A percentile compares a stretch with the other conserved stretches of the same genome.
Conservation (phyloP, 2,329 filamentous ascomycete species). For the Aureobasidium leucospermi region DNA sequence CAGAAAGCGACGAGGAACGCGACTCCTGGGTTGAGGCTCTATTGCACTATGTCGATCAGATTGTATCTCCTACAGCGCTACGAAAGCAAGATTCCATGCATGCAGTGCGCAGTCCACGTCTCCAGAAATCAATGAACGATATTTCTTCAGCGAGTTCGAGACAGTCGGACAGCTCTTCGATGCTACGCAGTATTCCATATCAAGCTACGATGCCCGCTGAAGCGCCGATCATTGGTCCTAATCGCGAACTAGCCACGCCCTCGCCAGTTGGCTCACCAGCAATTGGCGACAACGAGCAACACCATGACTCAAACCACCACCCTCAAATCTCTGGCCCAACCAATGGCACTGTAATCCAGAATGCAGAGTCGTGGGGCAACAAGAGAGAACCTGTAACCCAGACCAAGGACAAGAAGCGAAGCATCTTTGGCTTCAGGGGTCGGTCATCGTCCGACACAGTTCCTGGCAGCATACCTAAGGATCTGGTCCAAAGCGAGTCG, state of each 20-base stretch:
- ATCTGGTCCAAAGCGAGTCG: constrained; percentile 17
- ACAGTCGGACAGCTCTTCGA: constrained; percentile 18
- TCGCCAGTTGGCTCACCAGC: constrained; percentile 30
- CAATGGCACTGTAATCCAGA: constrained; percentile 76
- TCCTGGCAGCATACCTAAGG: constrained; percentile 30
- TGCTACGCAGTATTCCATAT: constrained; percentile 41
- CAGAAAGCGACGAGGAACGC: constrained; percentile 86
- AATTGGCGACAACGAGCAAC: constrained; percentile 9
- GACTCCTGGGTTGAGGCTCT: constrained; percentile 91
- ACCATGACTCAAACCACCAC: constrained; percentile 20
- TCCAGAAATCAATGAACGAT: constrained; percentile 32
- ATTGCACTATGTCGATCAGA: constrained; percentile 78
- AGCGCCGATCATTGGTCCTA: constrained; percentile 46
- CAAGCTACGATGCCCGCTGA: constrained; percentile 51
- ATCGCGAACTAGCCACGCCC: constrained; percentile 25
- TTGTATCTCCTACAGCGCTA: constrained; percentile 17
- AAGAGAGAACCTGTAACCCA: constrained; percentile 47
- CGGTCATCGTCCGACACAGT: constrained; percentile 60
- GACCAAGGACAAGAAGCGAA: constrained; percentile 78
- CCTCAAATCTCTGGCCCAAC: constrained; percentile 71
- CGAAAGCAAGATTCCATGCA: constrained; percentile 31
- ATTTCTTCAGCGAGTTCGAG: constrained; percentile 20
- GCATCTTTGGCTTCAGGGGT: constrained; percentile 57
- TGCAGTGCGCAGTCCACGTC: constrained; percentile 39
- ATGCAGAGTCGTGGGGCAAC: constrained; percentile 79